Evolutionary conservation across 164 flowering plant species (phyloP), one percentile per base, ranked within the genome.

Genomic region (Liriodendron chinense): DNA sequence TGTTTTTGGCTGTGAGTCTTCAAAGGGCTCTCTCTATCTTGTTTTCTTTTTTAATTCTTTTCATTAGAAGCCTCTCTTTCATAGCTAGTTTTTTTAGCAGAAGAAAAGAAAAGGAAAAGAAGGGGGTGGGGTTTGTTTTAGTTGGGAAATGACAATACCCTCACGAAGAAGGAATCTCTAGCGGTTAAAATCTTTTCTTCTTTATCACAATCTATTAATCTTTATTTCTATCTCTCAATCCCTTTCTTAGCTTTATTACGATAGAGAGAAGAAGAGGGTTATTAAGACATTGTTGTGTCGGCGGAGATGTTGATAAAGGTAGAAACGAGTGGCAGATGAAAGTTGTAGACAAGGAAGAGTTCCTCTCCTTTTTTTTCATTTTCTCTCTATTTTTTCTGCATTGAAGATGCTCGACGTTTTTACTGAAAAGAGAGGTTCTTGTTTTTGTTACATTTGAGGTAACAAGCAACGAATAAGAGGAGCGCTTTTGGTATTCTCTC

Each of bases 241-340:
- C 48, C 9, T 16, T 12, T 10, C 67, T 21, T 23, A 13, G 26
- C 6, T 9, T 9, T 22, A 21, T 26, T 24, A 26, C 8, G 28
- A 28, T 7, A 67, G 47, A 26, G 48, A 21, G 65, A 63, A 23
- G 9, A 10, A 63, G 23, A 63, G 65, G 20, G 65, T 63, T 65
- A 75, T 77, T 79, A 76, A 72, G 76, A 72, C 79, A 73, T 80
- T 70, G 25, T 48, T 26, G 82, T 82, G 85, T 83, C 85, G 85
- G 85, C 85, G 83, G 85, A 78, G 81, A 75, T 70, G 79, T 75
- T 78, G 76, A 80, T 82, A 75, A 80, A 72, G 74, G 47, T 68
- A 1, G 47, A 50, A 68, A 75, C 77, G 68, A 76, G 82, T 71
- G 74, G 78, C 69, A 74, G 23, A 47, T 69, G 77, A 71, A 53